Evolutionary conservation across 805 yeast genomes (phyloP), one percentile per base, ranked within the genome.

Genomic region (Metschnikowia bowlesiae): DNA sequence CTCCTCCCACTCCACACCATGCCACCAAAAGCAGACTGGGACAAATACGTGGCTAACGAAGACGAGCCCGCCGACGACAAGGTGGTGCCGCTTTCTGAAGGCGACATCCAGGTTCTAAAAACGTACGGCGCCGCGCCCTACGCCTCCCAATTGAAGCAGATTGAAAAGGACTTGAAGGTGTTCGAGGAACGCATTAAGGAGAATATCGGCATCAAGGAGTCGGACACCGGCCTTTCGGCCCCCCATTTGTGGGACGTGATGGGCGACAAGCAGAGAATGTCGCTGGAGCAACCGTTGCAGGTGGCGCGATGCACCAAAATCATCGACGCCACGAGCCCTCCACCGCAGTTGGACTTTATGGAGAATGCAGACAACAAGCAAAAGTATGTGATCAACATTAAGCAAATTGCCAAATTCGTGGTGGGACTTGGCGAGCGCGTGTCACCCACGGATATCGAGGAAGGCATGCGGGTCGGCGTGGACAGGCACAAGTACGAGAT

Each of bases 11-110:
- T 31, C 8, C 31, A 35, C 33, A 59, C 47, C 57, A 91, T 91
- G 97, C 91, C 97, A 54, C 96, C 97, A 60, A 94, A 90, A 76
- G 94, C 90, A 50, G 96, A 94, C 69, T 94, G 99, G 99, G 99
- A 95, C 66, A 94, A 94, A 69, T 89, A 89, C 71, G 85, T 84
- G 66, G 86, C 94, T 46, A 78, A 75, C 41, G 97, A 87, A 57
- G 82, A 77, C 6, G 84, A 78, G 35, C 84, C 77, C 50, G 75
- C 74, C 48, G 74, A 76, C 47, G 89, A 84, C 52, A 84, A 89
- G 58, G 84, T 87, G 59, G 82, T 80, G 38, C 99, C 99, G 8
- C 79, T 94, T 59, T 79, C 90, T 52, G 99, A 94, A 67, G 97
- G 96, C 43, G 99, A 94, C 69, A 95, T 95, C 66, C 97, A 92